Conservation (phyloP, 2,329 filamentous ascomycete species). For the Aspergillus sp. region DNA sequence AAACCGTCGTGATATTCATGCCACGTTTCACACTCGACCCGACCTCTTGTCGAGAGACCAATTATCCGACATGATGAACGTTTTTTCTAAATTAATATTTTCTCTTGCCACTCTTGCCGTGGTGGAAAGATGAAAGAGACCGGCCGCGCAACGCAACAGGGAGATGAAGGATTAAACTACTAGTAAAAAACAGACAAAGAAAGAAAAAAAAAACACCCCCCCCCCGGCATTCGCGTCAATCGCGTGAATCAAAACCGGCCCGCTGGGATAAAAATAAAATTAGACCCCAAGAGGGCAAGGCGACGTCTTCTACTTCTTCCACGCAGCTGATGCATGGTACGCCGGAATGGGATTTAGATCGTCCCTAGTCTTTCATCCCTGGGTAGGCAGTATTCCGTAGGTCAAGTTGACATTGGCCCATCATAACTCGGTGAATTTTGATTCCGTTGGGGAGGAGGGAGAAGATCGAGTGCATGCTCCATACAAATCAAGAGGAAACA, state of each 20-base stretch:
- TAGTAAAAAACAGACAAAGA: no score
- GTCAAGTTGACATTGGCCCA: not conserved
- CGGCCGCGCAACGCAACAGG: no score
- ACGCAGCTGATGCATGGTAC: not conserved
- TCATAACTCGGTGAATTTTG: not conserved
- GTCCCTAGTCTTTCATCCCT: not conserved
- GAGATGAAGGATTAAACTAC: no score
- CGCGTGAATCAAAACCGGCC: slow-evolving; percentile 2
- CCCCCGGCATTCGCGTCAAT: slow-evolving; percentile 6
- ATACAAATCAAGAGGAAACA: slow-evolving; percentile 9
- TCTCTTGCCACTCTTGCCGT: not conserved
- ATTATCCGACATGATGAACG: not conserved
- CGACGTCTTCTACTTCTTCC: not conserved
- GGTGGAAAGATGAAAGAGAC: no score
- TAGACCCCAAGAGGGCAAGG: not conserved
- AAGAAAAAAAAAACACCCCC: not conserved
- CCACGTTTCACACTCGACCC: slow-evolving; percentile 9
- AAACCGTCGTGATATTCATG: not conserved
- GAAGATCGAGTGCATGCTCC: slow-evolving; percentile 6
- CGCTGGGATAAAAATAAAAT: not conserved
- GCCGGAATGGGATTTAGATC: not conserved
- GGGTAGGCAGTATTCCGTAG: no score
- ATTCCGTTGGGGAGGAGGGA: not conserved
- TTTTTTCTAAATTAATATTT: not conserved
- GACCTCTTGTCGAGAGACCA: not conserved